phyloP scores from a whole-genome alignment of 495 filamentous ascomycete genomes.

The Tuber microsphaerosporum region DNA sequence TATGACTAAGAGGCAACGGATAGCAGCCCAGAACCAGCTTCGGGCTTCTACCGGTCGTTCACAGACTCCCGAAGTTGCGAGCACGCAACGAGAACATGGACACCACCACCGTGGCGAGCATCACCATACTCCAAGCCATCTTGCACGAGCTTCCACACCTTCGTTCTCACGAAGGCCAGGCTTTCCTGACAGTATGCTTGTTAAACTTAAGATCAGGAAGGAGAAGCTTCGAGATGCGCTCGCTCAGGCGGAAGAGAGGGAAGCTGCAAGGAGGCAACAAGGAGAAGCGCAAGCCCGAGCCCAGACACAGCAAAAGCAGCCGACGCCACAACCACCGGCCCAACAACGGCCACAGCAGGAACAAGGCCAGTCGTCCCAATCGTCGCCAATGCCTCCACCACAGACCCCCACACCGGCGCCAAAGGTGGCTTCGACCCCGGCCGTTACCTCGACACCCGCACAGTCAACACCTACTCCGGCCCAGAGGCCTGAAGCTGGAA shows the following conservation, averaged over 20 bases:
- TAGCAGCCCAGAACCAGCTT: conserved; percentile 55
- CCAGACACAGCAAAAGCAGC: conserved; percentile 42
- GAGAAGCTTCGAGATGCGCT: conserved; percentile 57
- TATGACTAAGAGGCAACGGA: conserved; percentile 63
- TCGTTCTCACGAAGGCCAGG: conserved; percentile 27
- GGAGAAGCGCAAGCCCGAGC: conserved; percentile 39
- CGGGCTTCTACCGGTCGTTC: conserved; percentile 56
- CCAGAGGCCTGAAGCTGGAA: background rate
- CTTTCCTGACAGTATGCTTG: conserved; percentile 44
- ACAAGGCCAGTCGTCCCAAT: conserved; percentile 9
- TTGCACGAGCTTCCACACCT: conserved; percentile 16
- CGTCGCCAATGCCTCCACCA: conserved; percentile 12
- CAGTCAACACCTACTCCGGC: conserved; percentile 45
- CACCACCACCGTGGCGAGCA: conserved; percentile 62
- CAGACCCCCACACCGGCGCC: conserved; percentile 1
- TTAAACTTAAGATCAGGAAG: conserved; percentile 65
- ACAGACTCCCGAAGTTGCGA: conserved; percentile 72
- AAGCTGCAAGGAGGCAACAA: conserved; percentile 45
- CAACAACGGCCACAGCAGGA: conserved; percentile 16
- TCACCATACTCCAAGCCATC: conserved; percentile 29
- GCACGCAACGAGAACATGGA: conserved; percentile 39
- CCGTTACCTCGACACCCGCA: conserved; percentile 19
- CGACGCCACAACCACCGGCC: conserved; percentile 20
- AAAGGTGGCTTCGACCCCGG: background rate
- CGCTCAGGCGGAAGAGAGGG: conserved; percentile 45